Conservation (phyloP, 139 green algal species). For the Chlamydomonas incerta region DNA sequence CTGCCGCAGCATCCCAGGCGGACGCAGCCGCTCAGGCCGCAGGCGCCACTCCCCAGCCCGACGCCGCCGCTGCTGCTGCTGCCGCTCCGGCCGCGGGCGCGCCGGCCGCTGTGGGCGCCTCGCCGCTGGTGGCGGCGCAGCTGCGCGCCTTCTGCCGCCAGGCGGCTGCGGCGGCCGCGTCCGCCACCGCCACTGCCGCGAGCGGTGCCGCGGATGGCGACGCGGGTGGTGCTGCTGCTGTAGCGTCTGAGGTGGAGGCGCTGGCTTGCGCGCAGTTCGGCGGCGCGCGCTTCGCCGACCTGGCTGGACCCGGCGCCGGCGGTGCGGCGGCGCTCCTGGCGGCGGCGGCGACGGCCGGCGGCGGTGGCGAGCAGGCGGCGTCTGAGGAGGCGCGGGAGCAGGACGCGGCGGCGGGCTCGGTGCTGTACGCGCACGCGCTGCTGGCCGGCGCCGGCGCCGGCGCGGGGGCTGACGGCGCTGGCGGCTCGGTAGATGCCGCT, state of each 20-base stretch:
- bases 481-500: no score
- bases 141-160: constrained; percentile 17
- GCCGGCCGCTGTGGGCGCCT: no score
- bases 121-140: neutral
- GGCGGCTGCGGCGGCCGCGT: neutral
- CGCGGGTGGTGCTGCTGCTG: neutral
- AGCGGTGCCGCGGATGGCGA: neutral
- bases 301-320: no score
- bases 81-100: neutral
- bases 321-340: neutral
- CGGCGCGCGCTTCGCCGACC: no score
- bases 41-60: no score
- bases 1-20: no score
- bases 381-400: no score
- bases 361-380: neutral
- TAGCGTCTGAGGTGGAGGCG: neutral
- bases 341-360: no score
- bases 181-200: neutral
- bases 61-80: neutral
- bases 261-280: neutral
- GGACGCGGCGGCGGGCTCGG: neutral
- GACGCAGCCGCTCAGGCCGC: no score
- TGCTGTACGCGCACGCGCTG: neutral
- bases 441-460: neutral
- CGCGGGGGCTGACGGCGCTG: neutral